Evolutionary conservation across 345 rosid genomes (phyloP).

Genomic region (Citropsis articulata): DNA sequence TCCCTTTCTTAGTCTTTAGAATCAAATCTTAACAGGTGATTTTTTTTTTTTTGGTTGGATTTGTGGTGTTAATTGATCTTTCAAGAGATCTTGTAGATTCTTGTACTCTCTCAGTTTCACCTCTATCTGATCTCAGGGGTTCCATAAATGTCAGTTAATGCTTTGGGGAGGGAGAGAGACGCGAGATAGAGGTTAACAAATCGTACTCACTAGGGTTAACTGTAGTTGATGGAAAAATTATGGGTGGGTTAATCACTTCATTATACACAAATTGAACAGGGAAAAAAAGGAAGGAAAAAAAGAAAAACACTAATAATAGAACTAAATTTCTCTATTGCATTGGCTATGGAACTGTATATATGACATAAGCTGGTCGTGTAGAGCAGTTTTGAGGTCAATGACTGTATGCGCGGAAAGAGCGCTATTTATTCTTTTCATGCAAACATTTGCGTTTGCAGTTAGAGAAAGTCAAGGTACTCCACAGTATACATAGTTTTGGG

Average conservation of each 20-base stretch:
- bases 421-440: neutral
- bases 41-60: slow-evolving; percentile 13
- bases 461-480: too few relatives aligned
- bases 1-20: neutral
- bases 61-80: slow-evolving; percentile 3
- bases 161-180: neutral
- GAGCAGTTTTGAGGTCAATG: neutral
- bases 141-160: slow-evolving; percentile 10
- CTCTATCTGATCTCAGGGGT: neutral
- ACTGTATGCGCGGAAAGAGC: neutral
- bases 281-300: neutral
- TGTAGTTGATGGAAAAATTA: neutral
- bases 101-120: neutral
- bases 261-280: neutral
- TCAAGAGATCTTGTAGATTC: slow-evolving; percentile 4
- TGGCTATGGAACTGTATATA: neutral
- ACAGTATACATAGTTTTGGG: too few relatives aligned
- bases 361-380: neutral
- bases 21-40: slow-evolving; percentile 15
- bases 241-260: neutral
- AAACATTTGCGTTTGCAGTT: neutral
- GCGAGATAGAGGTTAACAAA: neutral
- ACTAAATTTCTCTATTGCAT: neutral
- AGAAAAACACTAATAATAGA: neutral
- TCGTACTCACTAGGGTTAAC: slow-evolving; percentile 15